Evolutionary conservation across 139 green algal genomes (phyloP).

Genomic region (Coelastrella sp.): DNA sequence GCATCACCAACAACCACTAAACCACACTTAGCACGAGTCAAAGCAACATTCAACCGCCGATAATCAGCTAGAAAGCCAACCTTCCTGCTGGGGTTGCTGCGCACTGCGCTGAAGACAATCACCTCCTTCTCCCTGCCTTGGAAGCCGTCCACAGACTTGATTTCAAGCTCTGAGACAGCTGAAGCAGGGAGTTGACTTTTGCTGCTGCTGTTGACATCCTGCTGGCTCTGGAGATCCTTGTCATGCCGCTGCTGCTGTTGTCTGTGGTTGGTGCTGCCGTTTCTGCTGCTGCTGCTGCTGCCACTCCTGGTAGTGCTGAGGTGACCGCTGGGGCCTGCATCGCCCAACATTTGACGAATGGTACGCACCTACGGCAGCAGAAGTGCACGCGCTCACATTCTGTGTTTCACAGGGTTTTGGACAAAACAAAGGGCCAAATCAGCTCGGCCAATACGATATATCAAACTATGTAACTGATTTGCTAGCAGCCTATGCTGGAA

Average conservation of each 20-base stretch:
- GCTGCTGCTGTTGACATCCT: neutral
- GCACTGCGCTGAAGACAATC: slow-evolving; percentile 90
- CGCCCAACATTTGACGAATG: neutral
- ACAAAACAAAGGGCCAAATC: too few relatives aligned
- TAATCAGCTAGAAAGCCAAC: slow-evolving; percentile 90
- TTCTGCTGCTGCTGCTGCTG: neutral
- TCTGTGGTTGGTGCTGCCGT: neutral
- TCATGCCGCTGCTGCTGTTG: slow-evolving; percentile 59
- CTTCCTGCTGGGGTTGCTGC: slow-evolving; percentile 70
- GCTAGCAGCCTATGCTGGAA: too few relatives aligned
- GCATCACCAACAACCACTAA: slow-evolving; percentile 83
- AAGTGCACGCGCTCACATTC: too few relatives aligned
- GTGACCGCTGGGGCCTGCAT: neutral
- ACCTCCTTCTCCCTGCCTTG: slow-evolving; percentile 95
- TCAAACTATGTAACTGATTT: too few relatives aligned
- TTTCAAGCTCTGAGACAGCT: slow-evolving; percentile 44
- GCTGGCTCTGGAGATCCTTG: neutral
- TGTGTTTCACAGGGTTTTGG: too few relatives aligned
- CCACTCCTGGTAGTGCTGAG: too few relatives aligned
- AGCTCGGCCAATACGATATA: too few relatives aligned
- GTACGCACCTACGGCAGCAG: neutral
- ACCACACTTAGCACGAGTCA: slow-evolving; percentile 86
- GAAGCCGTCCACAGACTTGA: slow-evolving; percentile 78
- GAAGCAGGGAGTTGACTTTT: neutral
- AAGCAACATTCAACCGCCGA: slow-evolving; percentile 78